phyloP scores from a whole-genome alignment of 805 yeast genomes.

The Ogataea wickerhamii region DNA sequence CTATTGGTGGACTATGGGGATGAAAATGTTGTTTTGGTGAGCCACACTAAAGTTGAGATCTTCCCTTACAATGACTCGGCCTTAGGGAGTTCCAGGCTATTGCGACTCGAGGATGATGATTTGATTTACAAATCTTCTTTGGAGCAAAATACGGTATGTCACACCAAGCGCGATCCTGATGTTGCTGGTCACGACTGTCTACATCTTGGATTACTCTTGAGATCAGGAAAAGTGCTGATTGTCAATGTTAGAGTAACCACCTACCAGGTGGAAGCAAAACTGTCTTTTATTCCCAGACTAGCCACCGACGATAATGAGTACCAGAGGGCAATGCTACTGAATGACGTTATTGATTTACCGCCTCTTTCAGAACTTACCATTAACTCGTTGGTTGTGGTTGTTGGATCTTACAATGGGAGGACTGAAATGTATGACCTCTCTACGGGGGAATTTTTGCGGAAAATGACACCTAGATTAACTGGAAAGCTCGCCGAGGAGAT shows the following conservation, averaged over 20 bases:
- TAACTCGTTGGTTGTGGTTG: constrained; percentile 29
- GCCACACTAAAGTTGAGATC: constrained; percentile 17
- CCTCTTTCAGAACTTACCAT: constrained; percentile 28
- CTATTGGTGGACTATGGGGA: constrained; percentile 33
- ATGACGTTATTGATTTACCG: constrained; percentile 23
- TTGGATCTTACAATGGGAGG: constrained; percentile 43
- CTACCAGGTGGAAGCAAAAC: constrained; percentile 18
- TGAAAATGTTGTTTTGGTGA: constrained; percentile 21
- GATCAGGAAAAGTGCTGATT: constrained; percentile 39
- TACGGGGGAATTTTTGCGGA: constrained; percentile 40
- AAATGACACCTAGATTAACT: constrained; percentile 19
- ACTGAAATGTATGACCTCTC: constrained; percentile 39
- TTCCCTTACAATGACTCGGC: constrained; percentile 16
- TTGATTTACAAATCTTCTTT: constrained; percentile 22
- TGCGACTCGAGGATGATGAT: constrained; percentile 9
- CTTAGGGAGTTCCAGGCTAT: constrained; percentile 6
- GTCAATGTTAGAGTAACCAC: constrained; percentile 38
- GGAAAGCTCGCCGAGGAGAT: constrained; percentile 15
- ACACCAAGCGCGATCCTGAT: constrained; percentile 12
- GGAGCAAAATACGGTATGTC: constrained; percentile 21
- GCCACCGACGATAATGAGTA: constrained; percentile 20
- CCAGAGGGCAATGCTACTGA: constrained; percentile 9
- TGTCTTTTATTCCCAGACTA: constrained; percentile 22
- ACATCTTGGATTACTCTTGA: constrained; percentile 32
- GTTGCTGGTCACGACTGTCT: constrained; percentile 31